These are phyloP conservation scores for Solanum paucissectum DNA, from an alignment of 257 asterid species.

Conservation along the genomic window DNA sequence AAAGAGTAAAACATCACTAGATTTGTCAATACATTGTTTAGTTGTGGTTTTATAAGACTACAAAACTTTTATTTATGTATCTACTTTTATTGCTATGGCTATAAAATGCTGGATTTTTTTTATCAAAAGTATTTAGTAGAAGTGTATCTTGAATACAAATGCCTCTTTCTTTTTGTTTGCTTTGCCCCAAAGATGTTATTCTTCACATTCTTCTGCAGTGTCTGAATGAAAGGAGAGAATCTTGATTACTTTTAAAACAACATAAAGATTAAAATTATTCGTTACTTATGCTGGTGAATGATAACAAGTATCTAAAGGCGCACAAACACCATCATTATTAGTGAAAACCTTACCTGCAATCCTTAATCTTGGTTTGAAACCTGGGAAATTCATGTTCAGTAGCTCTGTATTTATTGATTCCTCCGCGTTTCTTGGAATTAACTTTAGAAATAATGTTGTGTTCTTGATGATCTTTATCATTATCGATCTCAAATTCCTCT, in stretches of 20 bases:
- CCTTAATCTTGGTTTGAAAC: constrained; percentile 13
- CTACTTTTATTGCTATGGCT: neutral
- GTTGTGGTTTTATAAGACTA: neutral
- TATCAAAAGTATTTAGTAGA: neutral
- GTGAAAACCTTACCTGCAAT: constrained; percentile 13
- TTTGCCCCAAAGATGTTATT: neutral
- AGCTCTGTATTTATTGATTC: neutral
- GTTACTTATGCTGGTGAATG: no score
- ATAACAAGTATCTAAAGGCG: neutral
- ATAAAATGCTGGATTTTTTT: neutral
- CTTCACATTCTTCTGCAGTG: constrained; percentile 18
- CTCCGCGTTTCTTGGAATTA: neutral
- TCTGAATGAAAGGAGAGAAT: neutral
- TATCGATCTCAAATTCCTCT: neutral
- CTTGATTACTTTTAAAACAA: neutral
- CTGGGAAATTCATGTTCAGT: neutral
- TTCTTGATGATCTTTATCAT: neutral
- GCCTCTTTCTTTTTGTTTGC: neutral
- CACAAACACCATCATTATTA: neutral
- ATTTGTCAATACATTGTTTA: neutral
- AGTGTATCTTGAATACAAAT: neutral
- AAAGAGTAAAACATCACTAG: neutral
- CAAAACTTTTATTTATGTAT: neutral
- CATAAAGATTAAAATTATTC: neutral
- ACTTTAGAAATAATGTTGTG: neutral